Evolutionary conservation across 331 rosid species (phyloP).

Genomic region (Malus hybrid): DNA sequence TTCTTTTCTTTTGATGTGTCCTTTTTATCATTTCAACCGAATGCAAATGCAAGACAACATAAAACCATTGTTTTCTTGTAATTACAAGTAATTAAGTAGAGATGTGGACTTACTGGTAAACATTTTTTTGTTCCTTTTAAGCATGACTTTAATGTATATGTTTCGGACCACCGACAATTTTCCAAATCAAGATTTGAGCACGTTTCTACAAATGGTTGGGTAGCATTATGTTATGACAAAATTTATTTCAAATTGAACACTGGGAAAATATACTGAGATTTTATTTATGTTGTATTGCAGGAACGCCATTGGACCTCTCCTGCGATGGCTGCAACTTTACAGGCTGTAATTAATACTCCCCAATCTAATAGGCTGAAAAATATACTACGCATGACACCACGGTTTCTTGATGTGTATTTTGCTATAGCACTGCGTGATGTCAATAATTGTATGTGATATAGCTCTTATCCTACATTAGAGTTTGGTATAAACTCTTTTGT

Average conservation of each 20-base stretch:
- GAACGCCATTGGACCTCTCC: conserved; percentile 98
- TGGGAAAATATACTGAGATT: neutral
- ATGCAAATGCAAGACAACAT: neutral
- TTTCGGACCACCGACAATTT: neutral
- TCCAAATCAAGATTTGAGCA: neutral
- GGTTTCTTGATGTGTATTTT: conserved; percentile 73
- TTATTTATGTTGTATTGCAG: conserved; percentile 37
- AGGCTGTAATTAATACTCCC: conserved; percentile 55
- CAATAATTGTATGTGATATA: conserved; percentile 63
- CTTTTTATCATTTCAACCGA: neutral
- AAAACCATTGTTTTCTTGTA: neutral
- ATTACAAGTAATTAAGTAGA: neutral
- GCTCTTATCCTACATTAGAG: conserved; percentile 4
- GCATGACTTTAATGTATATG: neutral
- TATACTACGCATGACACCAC: conserved; percentile 57
- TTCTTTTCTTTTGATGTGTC: neutral
- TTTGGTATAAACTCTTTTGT: conserved; percentile 4
- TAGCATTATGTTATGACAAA: neutral
- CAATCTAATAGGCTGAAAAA: conserved; percentile 80
- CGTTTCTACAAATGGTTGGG: neutral
- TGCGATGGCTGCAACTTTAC: conserved; percentile 55
- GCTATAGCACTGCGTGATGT: conserved; percentile 57
- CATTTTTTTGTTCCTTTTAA: neutral
- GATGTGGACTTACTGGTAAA: neutral
- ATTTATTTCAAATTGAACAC: neutral